Evolutionary conservation across 495 filamentous ascomycete species (phyloP), one percentile per base, ranked within the genome.

Genomic region (Letharia lupina): DNA sequence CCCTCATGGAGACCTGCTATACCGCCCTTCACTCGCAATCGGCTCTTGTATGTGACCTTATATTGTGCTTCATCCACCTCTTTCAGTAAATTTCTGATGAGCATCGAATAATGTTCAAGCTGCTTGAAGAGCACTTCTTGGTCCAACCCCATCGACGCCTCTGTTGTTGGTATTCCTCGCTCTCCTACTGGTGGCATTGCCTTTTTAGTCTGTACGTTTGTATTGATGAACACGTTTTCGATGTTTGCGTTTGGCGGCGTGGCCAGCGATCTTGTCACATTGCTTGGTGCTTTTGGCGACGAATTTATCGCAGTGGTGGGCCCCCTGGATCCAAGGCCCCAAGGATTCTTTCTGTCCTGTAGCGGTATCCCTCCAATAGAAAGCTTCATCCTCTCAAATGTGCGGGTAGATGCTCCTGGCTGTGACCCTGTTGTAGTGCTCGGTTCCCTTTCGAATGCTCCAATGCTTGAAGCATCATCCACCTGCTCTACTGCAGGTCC

Each of bases 71-170:
- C 41, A 37, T 31, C 44, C 10, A 39, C 18, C 16, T 31, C 40
- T 16, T 28, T 58, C 39, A 45, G 16, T 39, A 35, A 12, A 62
- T 44, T 45, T 23, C 56, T 23, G 44, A 31, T 59, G 50, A 31
- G 59, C 20, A 44, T 44, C 5, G 57, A 61, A 16, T 42, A 18
- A 56, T 40, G n/a, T 10, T 44, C 1, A 20, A 60, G 35, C 11
- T 23, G 28, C 59, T 65, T 63, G 63, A 73, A 57, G 18, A 57
- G 33, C 16, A 37, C 33, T 37, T 57, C 33, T 57, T 57, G 31
- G 3, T 20, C 16, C 0, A 57, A 57, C 0, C 31, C 31, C 7
- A 37, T 37, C 6, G 54, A 15, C 54, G 54, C 16, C 16, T 57
- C 16, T 20, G 54, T 20, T 10, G 33, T n/a, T 57, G 54, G 16